phyloP scores from a whole-genome alignment of 352 stramenopile species.

The Phytophthora multivora region DNA sequence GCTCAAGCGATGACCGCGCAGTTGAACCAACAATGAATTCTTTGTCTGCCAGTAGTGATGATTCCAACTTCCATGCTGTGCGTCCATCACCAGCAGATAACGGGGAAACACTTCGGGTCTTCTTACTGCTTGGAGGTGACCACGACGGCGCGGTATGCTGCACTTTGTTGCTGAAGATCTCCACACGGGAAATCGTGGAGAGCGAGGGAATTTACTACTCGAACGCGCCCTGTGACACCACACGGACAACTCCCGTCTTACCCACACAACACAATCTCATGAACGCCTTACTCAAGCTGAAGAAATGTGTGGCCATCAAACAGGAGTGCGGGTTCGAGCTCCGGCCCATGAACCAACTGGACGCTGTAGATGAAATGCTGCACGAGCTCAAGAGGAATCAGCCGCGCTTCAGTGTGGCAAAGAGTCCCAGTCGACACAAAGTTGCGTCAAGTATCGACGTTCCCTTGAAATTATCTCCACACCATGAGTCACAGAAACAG shows the following conservation, averaged over 20 bases:
- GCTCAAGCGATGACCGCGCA: too few relatives aligned
- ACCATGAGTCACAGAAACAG: not conserved
- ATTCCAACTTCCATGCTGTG: not conserved
- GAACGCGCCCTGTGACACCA: conserved; percentile 17
- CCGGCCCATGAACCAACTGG: conserved; percentile 16
- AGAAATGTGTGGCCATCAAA: conserved; percentile 29
- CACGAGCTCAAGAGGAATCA: not conserved
- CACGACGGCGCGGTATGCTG: conserved; percentile 47
- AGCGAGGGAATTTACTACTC: conserved; percentile 32
- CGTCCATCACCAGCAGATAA: conserved; percentile 1
- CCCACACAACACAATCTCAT: conserved; percentile 21
- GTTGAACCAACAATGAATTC: too few relatives aligned
- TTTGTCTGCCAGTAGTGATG: not conserved
- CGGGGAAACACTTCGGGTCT: conserved; percentile 18
- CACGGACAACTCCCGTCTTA: conserved; percentile 14
- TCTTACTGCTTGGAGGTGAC: conserved; percentile 42
- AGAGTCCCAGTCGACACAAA: not conserved
- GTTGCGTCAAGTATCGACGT: not conserved
- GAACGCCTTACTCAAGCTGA: conserved; percentile 37
- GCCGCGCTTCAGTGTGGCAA: conserved; percentile 11
- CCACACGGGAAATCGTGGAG: conserved; percentile 29
- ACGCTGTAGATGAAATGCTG: conserved; percentile 20
- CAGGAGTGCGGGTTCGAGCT: conserved; percentile 31
- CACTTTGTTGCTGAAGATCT: conserved; percentile 18
- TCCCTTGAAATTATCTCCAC: not conserved